Conservation (phyloP, 2,329 filamentous ascomycete species). For the Paradendryphiella salina region DNA sequence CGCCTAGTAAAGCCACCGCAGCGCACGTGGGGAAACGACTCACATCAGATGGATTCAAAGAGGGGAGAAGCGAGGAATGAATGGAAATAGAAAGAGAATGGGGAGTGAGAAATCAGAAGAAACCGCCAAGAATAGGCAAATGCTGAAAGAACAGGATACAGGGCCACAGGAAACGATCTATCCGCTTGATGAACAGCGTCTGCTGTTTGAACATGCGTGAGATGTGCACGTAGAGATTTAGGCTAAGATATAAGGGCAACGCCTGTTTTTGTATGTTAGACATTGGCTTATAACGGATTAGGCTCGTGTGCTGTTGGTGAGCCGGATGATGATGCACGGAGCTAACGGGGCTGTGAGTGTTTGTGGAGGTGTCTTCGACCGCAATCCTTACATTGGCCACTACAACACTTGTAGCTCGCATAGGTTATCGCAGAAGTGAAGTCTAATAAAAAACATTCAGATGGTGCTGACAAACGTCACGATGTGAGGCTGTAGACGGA, state of each 20-base stretch:
- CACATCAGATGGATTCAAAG: background rate
- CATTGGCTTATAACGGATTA: slow-evolving; percentile 6
- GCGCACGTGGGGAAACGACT: background rate
- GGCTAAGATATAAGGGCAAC: too few species aligned
- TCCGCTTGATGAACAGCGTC: background rate
- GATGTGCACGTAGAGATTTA: background rate
- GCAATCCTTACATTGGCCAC: background rate
- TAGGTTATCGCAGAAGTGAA: background rate
- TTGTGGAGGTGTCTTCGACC: background rate
- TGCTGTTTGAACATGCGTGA: slow-evolving; percentile 2
- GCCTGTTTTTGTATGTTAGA: slow-evolving; percentile 3
- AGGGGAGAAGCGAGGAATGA: background rate
- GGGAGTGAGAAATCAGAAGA: background rate
- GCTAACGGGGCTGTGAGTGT: background rate
- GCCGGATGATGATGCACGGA: background rate
- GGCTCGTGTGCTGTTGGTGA: slow-evolving; percentile 16
- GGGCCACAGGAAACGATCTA: slow-evolving; percentile 8
- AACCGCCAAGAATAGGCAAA: background rate
- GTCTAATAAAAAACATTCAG: background rate
- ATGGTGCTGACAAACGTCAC: background rate
- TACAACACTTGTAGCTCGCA: background rate
- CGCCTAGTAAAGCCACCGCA: background rate
- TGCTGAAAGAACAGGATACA: slow-evolving; percentile 3
- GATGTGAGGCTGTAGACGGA: slow-evolving; percentile 6
- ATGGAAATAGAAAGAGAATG: background rate